These are phyloP conservation scores for Penicillium sp. DNA, from an alignment of 2,329 filamentous ascomycete species.

Conservation along the genomic window DNA sequence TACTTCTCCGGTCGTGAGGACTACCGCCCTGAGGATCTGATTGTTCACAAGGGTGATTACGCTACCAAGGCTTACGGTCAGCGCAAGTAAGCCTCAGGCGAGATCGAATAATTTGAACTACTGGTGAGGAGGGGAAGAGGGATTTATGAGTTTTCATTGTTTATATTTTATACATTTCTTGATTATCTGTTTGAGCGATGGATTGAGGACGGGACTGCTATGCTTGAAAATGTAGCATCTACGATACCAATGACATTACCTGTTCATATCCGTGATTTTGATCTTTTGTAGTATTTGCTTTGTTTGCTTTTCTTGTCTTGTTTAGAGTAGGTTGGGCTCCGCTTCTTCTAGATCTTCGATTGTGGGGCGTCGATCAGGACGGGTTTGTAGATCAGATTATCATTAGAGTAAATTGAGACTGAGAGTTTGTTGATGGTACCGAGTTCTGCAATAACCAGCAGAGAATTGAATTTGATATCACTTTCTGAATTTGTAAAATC, in stretches of 20 bases:
- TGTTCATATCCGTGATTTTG: conserved; percentile 13
- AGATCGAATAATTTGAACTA: conserved; percentile 7
- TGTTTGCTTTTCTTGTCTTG: neutral
- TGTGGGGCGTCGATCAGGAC: conserved; percentile 23
- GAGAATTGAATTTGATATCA: too few relatives aligned
- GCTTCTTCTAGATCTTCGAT: conserved; percentile 9
- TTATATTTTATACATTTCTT: conserved; percentile 21
- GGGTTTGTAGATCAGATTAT: neutral
- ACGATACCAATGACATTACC: conserved; percentile 37
- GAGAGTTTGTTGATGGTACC: too few relatives aligned
- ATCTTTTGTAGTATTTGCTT: neutral
- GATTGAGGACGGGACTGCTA: conserved; percentile 5
- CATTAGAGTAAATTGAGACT: neutral
- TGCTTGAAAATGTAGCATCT: conserved; percentile 28
- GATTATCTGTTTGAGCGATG: neutral
- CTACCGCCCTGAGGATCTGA: conserved; percentile 89
- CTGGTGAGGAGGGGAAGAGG: neutral
- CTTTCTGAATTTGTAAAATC: too few relatives aligned
- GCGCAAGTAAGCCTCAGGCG: conserved; percentile 52
- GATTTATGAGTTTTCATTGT: conserved; percentile 13
- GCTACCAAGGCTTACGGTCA: conserved; percentile 93
- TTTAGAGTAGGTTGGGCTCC: neutral
- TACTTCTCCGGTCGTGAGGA: conserved; percentile 89
- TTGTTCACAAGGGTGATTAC: conserved; percentile 88
- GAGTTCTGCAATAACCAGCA: neutral